Evolutionary conservation across 164 flowering plant genomes (phyloP).

Genomic region (Magnolia sinica): DNA sequence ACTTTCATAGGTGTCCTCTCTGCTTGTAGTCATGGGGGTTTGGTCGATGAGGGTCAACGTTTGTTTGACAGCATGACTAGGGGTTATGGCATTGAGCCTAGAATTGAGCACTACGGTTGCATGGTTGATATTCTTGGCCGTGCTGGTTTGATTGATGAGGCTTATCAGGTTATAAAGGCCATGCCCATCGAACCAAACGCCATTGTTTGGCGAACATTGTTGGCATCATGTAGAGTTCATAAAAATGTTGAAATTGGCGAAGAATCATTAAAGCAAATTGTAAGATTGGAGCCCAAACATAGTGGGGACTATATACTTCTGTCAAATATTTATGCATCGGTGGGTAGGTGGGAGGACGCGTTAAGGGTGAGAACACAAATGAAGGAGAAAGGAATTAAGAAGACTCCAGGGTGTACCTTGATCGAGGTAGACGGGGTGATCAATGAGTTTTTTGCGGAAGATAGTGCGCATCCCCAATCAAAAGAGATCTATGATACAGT

Average conservation of each 20-base stretch:
- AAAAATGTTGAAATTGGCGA: conserved; percentile 42
- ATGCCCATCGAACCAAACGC: conserved; percentile 47
- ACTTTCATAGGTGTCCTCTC: conserved; percentile 45
- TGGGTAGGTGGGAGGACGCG: conserved; percentile 41
- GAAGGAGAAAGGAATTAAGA: conserved; percentile 41
- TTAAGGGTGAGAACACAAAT: conserved; percentile 28
- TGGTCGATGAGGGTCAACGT: conserved; percentile 39
- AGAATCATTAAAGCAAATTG: conserved; percentile 25
- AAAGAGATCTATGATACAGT: conserved; percentile 27
- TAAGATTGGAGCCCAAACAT: conserved; percentile 32
- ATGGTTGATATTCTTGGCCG: conserved; percentile 53
- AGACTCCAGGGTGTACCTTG: conserved; percentile 43
- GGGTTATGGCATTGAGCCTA: conserved; percentile 43
- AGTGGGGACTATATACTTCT: conserved; percentile 45
- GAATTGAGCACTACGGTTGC: conserved; percentile 49
- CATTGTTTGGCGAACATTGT: conserved; percentile 40
- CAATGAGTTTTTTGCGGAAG: conserved; percentile 41
- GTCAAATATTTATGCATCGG: conserved; percentile 39
- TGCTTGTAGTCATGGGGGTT: conserved; percentile 46
- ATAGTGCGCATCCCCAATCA: conserved; percentile 23
- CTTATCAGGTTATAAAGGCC: conserved; percentile 34
- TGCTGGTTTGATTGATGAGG: conserved; percentile 44
- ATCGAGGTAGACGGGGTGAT: conserved; percentile 42
- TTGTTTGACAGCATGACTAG: conserved; percentile 35
- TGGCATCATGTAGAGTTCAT: conserved; percentile 43